phyloP scores from a whole-genome alignment of 1,284 basidiomycete genomes.

The Mycena sp. region DNA sequence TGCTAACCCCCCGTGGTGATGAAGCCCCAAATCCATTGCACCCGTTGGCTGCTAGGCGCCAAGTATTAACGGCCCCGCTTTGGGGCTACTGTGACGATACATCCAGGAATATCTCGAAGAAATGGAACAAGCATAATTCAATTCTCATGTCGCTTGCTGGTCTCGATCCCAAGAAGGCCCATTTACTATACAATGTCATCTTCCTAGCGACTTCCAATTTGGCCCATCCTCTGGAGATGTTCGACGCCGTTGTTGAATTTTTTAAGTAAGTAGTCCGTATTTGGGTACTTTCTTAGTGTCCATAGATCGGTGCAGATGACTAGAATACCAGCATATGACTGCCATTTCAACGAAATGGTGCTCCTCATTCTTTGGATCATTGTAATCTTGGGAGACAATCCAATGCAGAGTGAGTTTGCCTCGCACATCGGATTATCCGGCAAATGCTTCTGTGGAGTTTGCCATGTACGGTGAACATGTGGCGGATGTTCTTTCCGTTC shows the following conservation, averaged over 20 bases:
- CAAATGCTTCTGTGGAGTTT: conserved; percentile 31
- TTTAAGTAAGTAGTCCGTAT: no score
- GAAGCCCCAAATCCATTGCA: no score
- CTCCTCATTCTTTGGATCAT: conserved; percentile 29
- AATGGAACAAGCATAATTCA: conserved; percentile 54
- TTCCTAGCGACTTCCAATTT: conserved; percentile 48
- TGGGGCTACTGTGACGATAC: conserved; percentile 55
- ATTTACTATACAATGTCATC: conserved; percentile 41
- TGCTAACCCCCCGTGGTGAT: no score
- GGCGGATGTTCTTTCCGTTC: no score
- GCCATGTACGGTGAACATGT: not conserved
- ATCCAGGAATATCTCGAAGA: conserved; percentile 51
- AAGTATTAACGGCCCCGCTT: conserved; percentile 38
- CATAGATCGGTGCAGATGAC: not conserved
- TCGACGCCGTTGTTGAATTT: conserved; percentile 29
- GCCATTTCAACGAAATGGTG: conserved; percentile 23
- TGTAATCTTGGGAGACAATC: conserved; percentile 35
- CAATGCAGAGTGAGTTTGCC: conserved; percentile 37
- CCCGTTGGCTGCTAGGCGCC: conserved; percentile 31
- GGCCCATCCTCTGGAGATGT: conserved; percentile 44
- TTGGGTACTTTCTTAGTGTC: no score
- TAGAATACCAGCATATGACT: conserved; percentile 33
- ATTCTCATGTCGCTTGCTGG: conserved; percentile 43
- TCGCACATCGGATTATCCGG: conserved; percentile 34
- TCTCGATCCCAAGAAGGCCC: conserved; percentile 33